A percentile compares a stretch with the other conserved stretches of the same genome.
These are phyloP conservation scores for Oehlia diaphana DNA, from an alignment of 192 early-diverging fungal species.

Conservation along the genomic window DNA sequence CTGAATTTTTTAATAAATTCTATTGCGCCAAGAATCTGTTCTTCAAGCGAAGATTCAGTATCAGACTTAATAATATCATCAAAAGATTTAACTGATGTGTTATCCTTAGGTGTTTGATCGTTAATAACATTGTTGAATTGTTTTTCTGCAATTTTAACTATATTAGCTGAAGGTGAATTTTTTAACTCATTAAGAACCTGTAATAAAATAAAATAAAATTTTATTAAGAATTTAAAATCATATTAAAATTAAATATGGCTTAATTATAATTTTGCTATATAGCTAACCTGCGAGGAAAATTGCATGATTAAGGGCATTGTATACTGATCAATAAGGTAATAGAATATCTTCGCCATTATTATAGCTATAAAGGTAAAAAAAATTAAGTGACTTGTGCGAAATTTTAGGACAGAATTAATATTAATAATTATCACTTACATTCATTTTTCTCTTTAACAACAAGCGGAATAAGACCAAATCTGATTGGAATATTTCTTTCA, in stretches of 20 bases:
- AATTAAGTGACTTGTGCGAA: not conserved
- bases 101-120: not conserved
- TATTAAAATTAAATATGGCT: not conserved
- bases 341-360: constrained; percentile 39
- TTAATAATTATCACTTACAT: constrained; percentile 36
- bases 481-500: constrained; percentile 73
- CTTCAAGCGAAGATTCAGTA: not conserved
- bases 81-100: constrained; percentile 4
- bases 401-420: not conserved
- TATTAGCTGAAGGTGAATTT: not conserved
- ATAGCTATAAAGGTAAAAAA: constrained; percentile 36
- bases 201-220: not conserved
- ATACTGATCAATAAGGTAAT: constrained; percentile 38
- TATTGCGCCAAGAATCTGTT: not conserved
- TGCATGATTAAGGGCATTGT: constrained; percentile 32
- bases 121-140: not conserved
- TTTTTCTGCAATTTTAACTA: not conserved
- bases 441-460: constrained; percentile 43
- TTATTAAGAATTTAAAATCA: not conserved
- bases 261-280: not conserved
- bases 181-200: not conserved
- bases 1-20: constrained; percentile 10
- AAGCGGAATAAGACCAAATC: constrained; percentile 83
- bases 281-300: constrained; percentile 41
- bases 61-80: constrained; percentile 1